Evolutionary conservation across 257 asterid genomes (phyloP).

Genomic region (Primulina eburnea): DNA sequence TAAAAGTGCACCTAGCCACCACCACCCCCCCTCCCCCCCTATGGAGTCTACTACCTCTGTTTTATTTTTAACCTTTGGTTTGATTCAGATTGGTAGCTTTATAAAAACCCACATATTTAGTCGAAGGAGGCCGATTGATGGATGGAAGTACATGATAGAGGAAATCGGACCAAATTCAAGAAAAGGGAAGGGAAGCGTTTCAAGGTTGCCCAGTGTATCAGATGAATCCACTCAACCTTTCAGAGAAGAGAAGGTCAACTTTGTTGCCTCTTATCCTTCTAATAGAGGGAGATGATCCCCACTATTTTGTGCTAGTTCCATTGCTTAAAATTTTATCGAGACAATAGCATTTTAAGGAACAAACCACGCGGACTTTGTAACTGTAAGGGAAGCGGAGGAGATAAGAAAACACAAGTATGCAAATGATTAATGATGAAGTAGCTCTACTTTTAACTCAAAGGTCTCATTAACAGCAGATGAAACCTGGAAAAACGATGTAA

Average conservation of each 20-base stretch:
- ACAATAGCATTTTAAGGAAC: not conserved
- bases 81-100: conserved; percentile 82
- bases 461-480: too few relatives aligned
- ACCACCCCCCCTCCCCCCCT: too few relatives aligned
- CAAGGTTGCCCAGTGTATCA: conserved; percentile 67
- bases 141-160: conserved; percentile 97
- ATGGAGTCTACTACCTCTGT: not conserved
- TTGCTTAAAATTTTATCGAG: not conserved
- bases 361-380: too few relatives aligned
- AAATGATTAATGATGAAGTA: too few relatives aligned
- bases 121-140: conserved; percentile 77
- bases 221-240: conserved; percentile 86
- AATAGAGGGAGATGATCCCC: conserved; percentile 27
- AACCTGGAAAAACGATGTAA: too few relatives aligned
- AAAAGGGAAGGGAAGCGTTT: conserved; percentile 74
- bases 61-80: conserved; percentile 6
- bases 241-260: conserved; percentile 53
- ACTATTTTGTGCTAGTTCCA: not conserved
- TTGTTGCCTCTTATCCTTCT: conserved; percentile 23
- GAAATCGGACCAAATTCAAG: conserved; percentile 84
- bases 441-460: not conserved
- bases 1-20: too few relatives aligned
- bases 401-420: too few relatives aligned
- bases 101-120: conserved; percentile 74
- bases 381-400: too few relatives aligned